Percentiles rank a stretch among this genome's conserved stretches.
Evolutionary conservation across 106 monocot genomes (phyloP).

Genomic region (Acorus calamus): DNA sequence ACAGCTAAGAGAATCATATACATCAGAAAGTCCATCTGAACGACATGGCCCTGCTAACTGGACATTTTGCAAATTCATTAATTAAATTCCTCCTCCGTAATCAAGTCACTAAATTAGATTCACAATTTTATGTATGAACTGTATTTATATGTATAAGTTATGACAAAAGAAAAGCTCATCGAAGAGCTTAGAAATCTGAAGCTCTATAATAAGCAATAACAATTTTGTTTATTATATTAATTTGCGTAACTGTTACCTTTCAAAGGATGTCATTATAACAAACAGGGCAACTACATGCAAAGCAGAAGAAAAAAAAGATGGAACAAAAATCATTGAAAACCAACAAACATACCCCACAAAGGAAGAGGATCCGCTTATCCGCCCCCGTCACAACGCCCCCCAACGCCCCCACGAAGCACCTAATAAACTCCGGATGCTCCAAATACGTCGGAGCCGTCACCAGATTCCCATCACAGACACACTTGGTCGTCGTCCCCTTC

Average conservation of each 20-base stretch:
- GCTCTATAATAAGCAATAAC: too few relatives aligned
- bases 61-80: too few relatives aligned
- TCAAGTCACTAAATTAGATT: constrained; percentile 2
- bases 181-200: not conserved
- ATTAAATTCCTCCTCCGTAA: too few relatives aligned
- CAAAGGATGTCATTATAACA: too few relatives aligned
- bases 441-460: constrained; percentile 60
- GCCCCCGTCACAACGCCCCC: constrained; percentile 64
- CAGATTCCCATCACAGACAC: constrained; percentile 63
- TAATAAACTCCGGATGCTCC: constrained; percentile 67
- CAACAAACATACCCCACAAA: constrained; percentile 66
- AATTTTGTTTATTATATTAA: too few relatives aligned
- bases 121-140: not conserved
- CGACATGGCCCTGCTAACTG: too few relatives aligned
- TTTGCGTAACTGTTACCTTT: too few relatives aligned
- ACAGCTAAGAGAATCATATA: too few relatives aligned
- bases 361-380: constrained; percentile 65
- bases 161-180: not conserved
- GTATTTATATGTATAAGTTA: too few relatives aligned
- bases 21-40: too few relatives aligned
- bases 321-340: not conserved
- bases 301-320: not conserved
- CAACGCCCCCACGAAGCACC: constrained; percentile 55
- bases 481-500: constrained; percentile 28
- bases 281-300: too few relatives aligned